phyloP scores from a whole-genome alignment of 306 rosid genomes.

The Lathyrus oleraceus region DNA sequence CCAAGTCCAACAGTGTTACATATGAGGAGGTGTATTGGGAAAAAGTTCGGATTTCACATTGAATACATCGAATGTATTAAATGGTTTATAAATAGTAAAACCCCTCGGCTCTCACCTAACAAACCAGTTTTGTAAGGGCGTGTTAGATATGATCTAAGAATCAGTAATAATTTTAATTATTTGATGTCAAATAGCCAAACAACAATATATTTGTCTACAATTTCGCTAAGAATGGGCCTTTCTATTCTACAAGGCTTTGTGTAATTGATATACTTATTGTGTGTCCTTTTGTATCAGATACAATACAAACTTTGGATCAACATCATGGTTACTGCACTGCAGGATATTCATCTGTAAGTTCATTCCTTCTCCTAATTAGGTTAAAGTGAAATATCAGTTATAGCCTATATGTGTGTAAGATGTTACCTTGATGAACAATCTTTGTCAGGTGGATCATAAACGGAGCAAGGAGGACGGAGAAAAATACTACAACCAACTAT shows the following conservation, averaged over 20 bases:
- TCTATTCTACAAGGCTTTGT: constrained; percentile 5
- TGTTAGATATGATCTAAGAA: too few relatives aligned
- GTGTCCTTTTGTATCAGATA: constrained; percentile 30
- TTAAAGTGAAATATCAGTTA: constrained; percentile 3
- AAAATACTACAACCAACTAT: constrained; percentile 31
- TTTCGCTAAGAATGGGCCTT: not conserved
- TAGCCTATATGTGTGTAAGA: not conserved
- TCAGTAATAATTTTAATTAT: too few relatives aligned
- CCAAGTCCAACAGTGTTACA: too few relatives aligned
- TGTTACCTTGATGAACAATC: not conserved
- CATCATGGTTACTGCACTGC: constrained; percentile 19
- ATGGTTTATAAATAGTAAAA: too few relatives aligned
- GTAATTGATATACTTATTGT: constrained; percentile 20
- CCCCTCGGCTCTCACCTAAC: not conserved
- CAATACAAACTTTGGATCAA: constrained; percentile 33
- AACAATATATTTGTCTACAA: constrained; percentile 5
- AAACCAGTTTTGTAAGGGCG: not conserved
- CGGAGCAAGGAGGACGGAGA: constrained; percentile 34
- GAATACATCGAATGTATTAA: too few relatives aligned
- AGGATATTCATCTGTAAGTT: constrained; percentile 40
- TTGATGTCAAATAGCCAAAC: not conserved
- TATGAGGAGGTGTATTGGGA: too few relatives aligned
- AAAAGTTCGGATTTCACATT: too few relatives aligned
- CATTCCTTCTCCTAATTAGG: constrained; percentile 10
- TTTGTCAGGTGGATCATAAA: constrained; percentile 36